phyloP scores from a whole-genome alignment of 2,329 filamentous ascomycete genomes.

The Elsinoe perseae region DNA sequence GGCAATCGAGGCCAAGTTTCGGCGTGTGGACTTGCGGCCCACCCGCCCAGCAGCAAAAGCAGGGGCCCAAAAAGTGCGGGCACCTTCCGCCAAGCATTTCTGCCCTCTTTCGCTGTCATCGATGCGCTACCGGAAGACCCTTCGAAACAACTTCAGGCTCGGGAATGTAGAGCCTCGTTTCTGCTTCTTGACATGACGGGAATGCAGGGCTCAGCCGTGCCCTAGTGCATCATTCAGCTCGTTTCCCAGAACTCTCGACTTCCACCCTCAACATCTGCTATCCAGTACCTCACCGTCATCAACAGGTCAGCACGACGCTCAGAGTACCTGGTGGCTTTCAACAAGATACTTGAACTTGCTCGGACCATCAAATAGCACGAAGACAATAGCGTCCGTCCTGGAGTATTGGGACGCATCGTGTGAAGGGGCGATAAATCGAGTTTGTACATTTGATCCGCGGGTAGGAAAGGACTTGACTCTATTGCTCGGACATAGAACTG shows the following conservation, averaged over 20 bases:
- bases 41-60: not conserved
- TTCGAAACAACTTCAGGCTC: not conserved
- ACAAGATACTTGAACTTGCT: not conserved
- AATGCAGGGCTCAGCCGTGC: not conserved
- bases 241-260: not conserved
- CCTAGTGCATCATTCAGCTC: not conserved
- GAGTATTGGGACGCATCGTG: no score
- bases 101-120: not conserved
- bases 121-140: not conserved
- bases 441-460: no score
- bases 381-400: no score
- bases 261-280: not conserved
- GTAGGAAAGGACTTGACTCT: no score
- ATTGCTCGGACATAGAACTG: no score
- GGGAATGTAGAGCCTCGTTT: not conserved
- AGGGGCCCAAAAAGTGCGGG: slow-evolving; percentile 8
- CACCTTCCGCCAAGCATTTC: not conserved
- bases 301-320: no score
- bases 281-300: no score
- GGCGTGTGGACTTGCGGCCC: not conserved
- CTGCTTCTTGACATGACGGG: slow-evolving; percentile 1
- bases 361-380: not conserved
- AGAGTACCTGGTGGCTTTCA: not conserved
- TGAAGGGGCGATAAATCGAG: no score
- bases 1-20: slow-evolving; percentile 5